Percentiles rank a stretch among this genome's conserved stretches.
Evolutionary conservation across 805 yeast species (phyloP).

Genomic region (Starmerella bacillaris): DNA sequence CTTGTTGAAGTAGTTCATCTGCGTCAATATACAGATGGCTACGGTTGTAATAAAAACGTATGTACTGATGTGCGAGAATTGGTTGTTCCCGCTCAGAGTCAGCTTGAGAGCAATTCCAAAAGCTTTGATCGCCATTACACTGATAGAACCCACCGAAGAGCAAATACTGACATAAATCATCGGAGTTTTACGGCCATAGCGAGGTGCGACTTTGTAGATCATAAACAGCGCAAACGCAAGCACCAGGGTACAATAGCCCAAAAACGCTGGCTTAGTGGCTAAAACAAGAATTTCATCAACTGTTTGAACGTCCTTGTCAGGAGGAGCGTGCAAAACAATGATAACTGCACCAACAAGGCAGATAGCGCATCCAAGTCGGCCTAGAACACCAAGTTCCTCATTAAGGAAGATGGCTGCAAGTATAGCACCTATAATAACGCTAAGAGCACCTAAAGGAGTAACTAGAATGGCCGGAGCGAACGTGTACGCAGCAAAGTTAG

Average conservation of each 20-base stretch:
- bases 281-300: slow-evolving; percentile 72
- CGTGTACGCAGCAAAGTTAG: slow-evolving; percentile 86
- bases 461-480: slow-evolving; percentile 88
- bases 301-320: slow-evolving; percentile 75
- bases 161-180: slow-evolving; percentile 81
- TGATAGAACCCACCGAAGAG: slow-evolving; percentile 74
- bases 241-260: slow-evolving; percentile 48
- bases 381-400: slow-evolving; percentile 74
- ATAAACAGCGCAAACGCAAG: slow-evolving; percentile 50
- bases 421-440: slow-evolving; percentile 83
- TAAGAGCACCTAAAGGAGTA: slow-evolving; percentile 78
- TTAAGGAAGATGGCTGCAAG: slow-evolving; percentile 68
- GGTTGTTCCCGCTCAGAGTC: slow-evolving; percentile 71
- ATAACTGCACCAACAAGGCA: slow-evolving; percentile 76
- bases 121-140: slow-evolving; percentile 83
- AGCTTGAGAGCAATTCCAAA: slow-evolving; percentile 81
- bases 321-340: slow-evolving; percentile 81
- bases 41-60: slow-evolving; percentile 66
- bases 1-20: slow-evolving; percentile 86
- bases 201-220: slow-evolving; percentile 71
- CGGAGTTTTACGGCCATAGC: slow-evolving; percentile 62
- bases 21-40: slow-evolving; percentile 65
- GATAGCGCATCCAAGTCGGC: slow-evolving; percentile 84
- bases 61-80: slow-evolving; percentile 68
- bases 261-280: slow-evolving; percentile 57